Evolutionary conservation across 352 stramenopile genomes (phyloP), one percentile per base, ranked within the genome.

Genomic region (Phytophthora agathidicida): DNA sequence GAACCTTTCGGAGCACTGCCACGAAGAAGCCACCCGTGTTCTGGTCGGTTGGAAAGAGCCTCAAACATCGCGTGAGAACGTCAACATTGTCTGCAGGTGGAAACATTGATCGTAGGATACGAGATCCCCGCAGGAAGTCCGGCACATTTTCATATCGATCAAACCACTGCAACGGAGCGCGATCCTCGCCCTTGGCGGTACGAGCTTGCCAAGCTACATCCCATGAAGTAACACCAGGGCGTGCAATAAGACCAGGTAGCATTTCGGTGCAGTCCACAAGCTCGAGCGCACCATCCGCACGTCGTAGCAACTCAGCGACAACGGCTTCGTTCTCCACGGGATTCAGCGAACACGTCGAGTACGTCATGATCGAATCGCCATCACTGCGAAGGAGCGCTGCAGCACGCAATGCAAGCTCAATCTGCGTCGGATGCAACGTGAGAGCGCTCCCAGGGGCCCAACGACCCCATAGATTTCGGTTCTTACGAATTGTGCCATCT

Each of bases 11-110:
- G 22, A 99, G 74, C 7, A 99, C 76, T 17, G 92, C 90, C 13
- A 99, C 83, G 68, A 99, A 99, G 71, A 99, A 99, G 14, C 97
- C 97, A 24, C 96, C 97, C 1, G 96, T 98, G 68, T 99, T 94
- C 46, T 98, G 88, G 72, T 99, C 96, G 17, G 98, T 98, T 4
- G 98, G 98, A 41, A 99, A 89, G 30, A 99, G 81, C 5, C 97
- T 84, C 64, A 97, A 78, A 33, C 67, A 75, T 13, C 62, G 62
- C 22, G 9, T n/a, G 22, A 72, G 59, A 36, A 53, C 23, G 5
- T 59, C 36, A 8, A 92, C 98, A 24, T 96, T 56, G 22, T 80
- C 47, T 1, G 83, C 48, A 3, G 91, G 77, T 17, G 92, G 89
- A 57, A 96, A 98, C 74, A 98, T 96, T 13, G 83, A 88, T 19